Percentiles rank a stretch among this genome's conserved stretches.
Evolutionary conservation across 495 filamentous ascomycete species (phyloP).

Genomic region (Penicillium arizonense): DNA sequence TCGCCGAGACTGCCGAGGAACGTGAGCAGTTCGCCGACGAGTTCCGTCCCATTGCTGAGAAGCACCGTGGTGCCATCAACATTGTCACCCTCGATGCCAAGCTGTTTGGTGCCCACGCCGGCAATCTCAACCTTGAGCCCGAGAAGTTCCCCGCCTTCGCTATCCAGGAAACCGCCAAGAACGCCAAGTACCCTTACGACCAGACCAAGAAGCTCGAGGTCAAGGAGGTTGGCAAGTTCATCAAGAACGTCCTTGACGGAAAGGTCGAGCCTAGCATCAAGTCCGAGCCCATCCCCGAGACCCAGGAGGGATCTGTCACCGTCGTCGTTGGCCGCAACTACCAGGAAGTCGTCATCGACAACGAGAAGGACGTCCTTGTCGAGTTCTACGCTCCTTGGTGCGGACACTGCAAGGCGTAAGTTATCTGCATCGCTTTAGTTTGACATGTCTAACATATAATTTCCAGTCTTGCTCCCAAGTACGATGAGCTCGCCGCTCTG

Average conservation of each 20-base stretch:
- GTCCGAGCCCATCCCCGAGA: conserved; percentile 95
- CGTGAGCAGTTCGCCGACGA: conserved; percentile 71
- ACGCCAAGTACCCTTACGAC: conserved; percentile 94
- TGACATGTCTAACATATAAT: not conserved
- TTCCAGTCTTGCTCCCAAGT: conserved; percentile 63
- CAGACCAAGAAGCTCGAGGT: conserved; percentile 77
- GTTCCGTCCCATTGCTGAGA: conserved; percentile 53
- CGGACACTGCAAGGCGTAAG: conserved; percentile 94
- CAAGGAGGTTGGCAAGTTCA: conserved; percentile 77
- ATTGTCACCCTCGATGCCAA: conserved; percentile 97
- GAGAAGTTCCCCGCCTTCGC: conserved; percentile 96
- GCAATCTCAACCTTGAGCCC: conserved; percentile 95
- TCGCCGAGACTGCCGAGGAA: conserved; percentile 90
- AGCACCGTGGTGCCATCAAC: conserved; percentile 80
- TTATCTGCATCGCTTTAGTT: conserved; percentile 1
- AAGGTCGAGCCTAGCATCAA: conserved; percentile 95
- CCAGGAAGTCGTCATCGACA: conserved; percentile 86
- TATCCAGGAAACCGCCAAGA: conserved; percentile 94
- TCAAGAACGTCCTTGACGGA: conserved; percentile 82
- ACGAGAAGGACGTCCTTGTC: conserved; percentile 93
- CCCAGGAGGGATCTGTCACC: conserved; percentile 83
- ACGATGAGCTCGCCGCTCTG: conserved; percentile 77
- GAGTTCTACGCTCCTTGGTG: conserved; percentile 99
- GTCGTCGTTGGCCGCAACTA: conserved; percentile 94
- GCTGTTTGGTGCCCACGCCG: conserved; percentile 90